phyloP scores from a whole-genome alignment of 768 basidiomycete genomes.

The Tylopilus cervinicoccineus region DNA sequence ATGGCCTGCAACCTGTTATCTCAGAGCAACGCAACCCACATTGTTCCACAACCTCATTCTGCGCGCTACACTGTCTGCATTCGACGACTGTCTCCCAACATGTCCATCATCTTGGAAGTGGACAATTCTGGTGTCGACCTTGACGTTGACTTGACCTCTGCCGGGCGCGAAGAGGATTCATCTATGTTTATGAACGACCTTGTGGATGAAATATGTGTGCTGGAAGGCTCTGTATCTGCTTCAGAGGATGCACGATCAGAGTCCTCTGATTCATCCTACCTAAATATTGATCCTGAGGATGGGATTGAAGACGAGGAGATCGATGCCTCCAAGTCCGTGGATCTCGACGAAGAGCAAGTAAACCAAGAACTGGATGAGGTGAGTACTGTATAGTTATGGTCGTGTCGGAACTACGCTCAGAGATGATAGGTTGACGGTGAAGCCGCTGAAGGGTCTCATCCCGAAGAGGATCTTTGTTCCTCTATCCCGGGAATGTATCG shows the following conservation, averaged over 20 bases:
- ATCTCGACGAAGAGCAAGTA: conserved; percentile 9
- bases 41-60: background rate
- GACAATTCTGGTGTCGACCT: conserved; percentile 7
- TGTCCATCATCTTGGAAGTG: conserved; percentile 17
- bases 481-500: conserved; percentile 46
- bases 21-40: conserved; percentile 1
- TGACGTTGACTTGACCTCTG: conserved; percentile 4
- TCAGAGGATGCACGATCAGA: conserved; percentile 14
- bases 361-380: conserved; percentile 16
- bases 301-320: conserved; percentile 16
- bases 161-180: conserved; percentile 5
- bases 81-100: background rate
- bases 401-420: background rate
- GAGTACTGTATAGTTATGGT: background rate
- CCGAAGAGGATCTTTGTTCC: conserved; percentile 22
- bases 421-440: conserved; percentile 16
- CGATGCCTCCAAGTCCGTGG: conserved; percentile 10
- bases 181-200: conserved; percentile 6
- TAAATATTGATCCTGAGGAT: conserved; percentile 13
- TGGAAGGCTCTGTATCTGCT: background rate
- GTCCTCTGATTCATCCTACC: conserved; percentile 19
- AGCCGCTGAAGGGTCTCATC: conserved; percentile 1
- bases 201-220: background rate
- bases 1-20: background rate
- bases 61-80: background rate